These are phyloP conservation scores for Penicillium frequentans DNA, from an alignment of 2,329 filamentous ascomycete genomes.

Conservation along the genomic window DNA sequence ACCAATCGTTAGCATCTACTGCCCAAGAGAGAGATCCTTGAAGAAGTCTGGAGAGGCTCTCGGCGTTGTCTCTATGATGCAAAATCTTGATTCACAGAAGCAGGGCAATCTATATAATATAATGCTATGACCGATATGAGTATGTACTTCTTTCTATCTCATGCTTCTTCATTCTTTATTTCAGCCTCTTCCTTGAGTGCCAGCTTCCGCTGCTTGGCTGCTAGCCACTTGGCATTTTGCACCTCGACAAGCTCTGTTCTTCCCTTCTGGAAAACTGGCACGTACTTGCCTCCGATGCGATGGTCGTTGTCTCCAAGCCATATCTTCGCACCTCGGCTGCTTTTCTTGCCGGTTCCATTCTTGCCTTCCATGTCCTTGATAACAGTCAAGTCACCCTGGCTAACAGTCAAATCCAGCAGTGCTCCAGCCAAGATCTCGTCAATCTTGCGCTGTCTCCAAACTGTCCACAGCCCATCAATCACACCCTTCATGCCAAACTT, in stretches of 20 bases:
- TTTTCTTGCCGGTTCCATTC: constrained; percentile 23
- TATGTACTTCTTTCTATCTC: background rate
- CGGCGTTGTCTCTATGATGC: constrained; percentile 78
- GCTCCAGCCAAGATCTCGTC: constrained; percentile 80
- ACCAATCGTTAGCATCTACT: constrained; percentile 57
- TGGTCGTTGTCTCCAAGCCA: constrained; percentile 60
- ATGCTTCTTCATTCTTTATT: constrained; percentile 6
- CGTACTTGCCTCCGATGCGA: constrained; percentile 58
- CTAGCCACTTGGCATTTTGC: constrained; percentile 62
- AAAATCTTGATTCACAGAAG: constrained; percentile 41
- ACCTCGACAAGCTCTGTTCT: constrained; percentile 60
- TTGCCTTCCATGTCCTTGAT: constrained; percentile 24
- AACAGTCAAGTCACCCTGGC: constrained; percentile 37
- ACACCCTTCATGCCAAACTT: constrained; percentile 67
- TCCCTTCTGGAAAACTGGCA: constrained; percentile 56
- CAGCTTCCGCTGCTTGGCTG: constrained; percentile 48
- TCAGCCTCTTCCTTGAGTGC: constrained; percentile 28
- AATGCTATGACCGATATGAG: background rate
- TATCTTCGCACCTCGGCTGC: constrained; percentile 49
- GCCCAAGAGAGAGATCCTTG: constrained; percentile 71
- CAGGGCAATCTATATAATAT: constrained; percentile 8
- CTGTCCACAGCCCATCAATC: constrained; percentile 74
- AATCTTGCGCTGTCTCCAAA: constrained; percentile 83
- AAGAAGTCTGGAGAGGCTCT: constrained; percentile 86
- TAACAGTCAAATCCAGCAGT: constrained; percentile 65